Percentiles rank a stretch among this genome's conserved stretches.
Evolutionary conservation across 305 asterid species (phyloP).

Genomic region (Rubia tinctorum): DNA sequence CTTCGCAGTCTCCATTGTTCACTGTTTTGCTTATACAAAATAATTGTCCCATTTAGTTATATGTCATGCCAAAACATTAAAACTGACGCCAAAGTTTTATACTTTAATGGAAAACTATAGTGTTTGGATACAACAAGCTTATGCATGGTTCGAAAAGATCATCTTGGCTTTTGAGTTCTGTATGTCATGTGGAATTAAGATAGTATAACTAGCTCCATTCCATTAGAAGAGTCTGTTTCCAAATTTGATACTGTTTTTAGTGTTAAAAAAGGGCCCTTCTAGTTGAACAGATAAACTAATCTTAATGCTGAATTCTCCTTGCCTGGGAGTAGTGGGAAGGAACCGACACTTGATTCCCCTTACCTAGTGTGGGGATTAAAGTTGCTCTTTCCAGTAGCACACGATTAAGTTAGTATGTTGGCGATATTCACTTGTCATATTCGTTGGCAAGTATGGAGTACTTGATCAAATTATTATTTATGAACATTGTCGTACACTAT

Average conservation of each 20-base stretch:
- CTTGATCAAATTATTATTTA: background rate
- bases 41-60: background rate
- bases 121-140: background rate
- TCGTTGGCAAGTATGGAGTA: background rate
- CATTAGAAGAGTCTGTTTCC: background rate
- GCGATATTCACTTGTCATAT: background rate
- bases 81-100: background rate
- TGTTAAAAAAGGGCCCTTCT: background rate
- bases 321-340: background rate
- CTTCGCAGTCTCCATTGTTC: background rate
- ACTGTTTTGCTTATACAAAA: background rate
- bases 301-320: background rate
- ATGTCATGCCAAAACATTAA: no score
- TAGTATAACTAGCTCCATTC: background rate
- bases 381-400: background rate
- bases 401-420: background rate
- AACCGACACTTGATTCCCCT: background rate
- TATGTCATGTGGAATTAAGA: background rate
- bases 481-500: background rate
- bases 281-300: background rate
- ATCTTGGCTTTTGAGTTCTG: background rate
- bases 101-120: background rate
- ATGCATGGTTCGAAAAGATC: background rate
- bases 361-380: background rate
- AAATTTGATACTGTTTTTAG: background rate